Percentiles rank a stretch among this genome's conserved stretches.
Evolutionary conservation across 352 stramenopile species (phyloP).

Genomic region (Pythium coloratum): DNA sequence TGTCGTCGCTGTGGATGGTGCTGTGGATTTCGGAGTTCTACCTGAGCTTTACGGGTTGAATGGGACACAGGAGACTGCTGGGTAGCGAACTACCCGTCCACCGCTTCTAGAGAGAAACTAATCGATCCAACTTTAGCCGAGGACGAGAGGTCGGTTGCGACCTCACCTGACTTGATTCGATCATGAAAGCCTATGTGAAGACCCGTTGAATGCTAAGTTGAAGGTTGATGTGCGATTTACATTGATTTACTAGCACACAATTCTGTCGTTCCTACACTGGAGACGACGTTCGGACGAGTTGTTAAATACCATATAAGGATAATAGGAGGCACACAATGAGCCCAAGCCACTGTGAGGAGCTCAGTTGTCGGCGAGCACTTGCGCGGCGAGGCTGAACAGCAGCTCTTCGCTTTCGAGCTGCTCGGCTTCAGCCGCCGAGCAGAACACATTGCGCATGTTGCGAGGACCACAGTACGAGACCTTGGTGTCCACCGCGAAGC

Average conservation of each 20-base stretch:
- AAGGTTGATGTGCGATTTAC: background rate
- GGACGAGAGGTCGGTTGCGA: too few relatives aligned
- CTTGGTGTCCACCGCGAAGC: conserved; percentile 27
- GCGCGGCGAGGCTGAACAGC: conserved; percentile 12
- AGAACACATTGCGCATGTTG: conserved; percentile 30
- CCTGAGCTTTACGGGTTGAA: too few relatives aligned
- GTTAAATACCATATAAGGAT: conserved; percentile 3
- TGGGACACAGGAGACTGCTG: too few relatives aligned
- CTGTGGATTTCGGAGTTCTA: too few relatives aligned
- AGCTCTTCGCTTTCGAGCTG: conserved; percentile 22
- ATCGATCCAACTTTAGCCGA: too few relatives aligned
- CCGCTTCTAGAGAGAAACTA: too few relatives aligned
- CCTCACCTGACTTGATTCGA: too few relatives aligned
- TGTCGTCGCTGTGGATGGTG: too few relatives aligned
- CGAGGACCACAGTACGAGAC: conserved; percentile 22
- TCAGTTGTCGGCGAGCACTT: conserved; percentile 26
- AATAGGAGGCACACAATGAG: background rate
- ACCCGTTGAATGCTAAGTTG: too few relatives aligned
- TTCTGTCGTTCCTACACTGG: background rate
- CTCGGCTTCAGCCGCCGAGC: conserved; percentile 12
- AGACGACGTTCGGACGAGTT: background rate
- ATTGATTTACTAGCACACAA: background rate
- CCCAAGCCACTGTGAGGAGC: background rate
- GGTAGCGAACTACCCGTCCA: too few relatives aligned
- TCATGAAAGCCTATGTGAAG: too few relatives aligned